A percentile compares a stretch with the other conserved stretches of the same genome.
Evolutionary conservation across 768 basidiomycete genomes (phyloP).

Genomic region (Pisolithus orientalis): DNA sequence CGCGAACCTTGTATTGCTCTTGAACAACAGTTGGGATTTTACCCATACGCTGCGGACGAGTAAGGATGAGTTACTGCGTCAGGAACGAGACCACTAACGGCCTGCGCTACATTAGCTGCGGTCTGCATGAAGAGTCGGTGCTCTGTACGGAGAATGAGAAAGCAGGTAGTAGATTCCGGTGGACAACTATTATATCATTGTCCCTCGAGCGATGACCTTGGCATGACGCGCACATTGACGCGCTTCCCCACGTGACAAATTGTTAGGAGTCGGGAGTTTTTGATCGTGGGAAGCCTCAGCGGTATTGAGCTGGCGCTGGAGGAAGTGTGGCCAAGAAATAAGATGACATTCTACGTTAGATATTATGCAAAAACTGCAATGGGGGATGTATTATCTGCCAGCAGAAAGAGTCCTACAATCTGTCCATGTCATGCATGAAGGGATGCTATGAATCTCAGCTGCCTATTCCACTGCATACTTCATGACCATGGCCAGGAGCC

Average conservation of each 20-base stretch:
- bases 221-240: conserved; percentile 1
- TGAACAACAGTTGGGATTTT: conserved; percentile 34
- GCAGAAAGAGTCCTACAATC: conserved; percentile 24
- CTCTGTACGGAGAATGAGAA: background rate
- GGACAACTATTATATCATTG: background rate
- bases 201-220: background rate
- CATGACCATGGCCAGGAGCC: background rate
- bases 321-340: conserved; percentile 12
- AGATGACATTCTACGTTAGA: conserved; percentile 23
- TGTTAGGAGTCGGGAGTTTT: background rate
- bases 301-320: background rate
- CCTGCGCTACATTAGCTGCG: conserved; percentile 22
- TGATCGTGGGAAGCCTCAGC: background rate
- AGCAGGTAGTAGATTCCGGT: background rate
- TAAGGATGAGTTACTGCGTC: background rate
- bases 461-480: background rate
- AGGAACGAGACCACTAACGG: conserved; percentile 11
- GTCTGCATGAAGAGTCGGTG: conserved; percentile 21
- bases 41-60: conserved; percentile 29
- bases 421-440: conserved; percentile 7
- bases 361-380: conserved; percentile 21
- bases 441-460: background rate
- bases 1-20: conserved; percentile 41
- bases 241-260: background rate
- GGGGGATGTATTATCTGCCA: conserved; percentile 17